Evolutionary conservation across 805 yeast species (phyloP), one percentile per base, ranked within the genome.

Genomic region (Candida schatavii): DNA sequence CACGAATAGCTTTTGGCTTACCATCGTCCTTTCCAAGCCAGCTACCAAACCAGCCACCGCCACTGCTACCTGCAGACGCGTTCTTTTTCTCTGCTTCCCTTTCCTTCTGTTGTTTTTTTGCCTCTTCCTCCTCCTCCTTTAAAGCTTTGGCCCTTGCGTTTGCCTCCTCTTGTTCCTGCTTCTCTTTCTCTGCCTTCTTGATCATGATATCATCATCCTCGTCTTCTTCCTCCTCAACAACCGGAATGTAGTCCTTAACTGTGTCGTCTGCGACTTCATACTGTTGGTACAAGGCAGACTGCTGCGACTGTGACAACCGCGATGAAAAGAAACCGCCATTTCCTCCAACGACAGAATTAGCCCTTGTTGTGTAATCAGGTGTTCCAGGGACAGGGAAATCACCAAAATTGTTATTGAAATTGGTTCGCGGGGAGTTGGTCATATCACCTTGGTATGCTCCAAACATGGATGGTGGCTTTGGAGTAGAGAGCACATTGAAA

Each of bases 1-100:
- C 98, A 48, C 80, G 78, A 46, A 82, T 75, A 0, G 89, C 85
- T 55, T 86, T 87, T 30, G 87, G 88, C 40, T 79, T 86, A 36
- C 78, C 82, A 22, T 78, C 75, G 35, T 73, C 74, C 37, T 64
- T 62, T 47, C 68, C 71, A 21, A 58, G 46, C 57, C 58, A 64
- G 26, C 34, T 74, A 42, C 76, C 70, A 45, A 85, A 63, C 87
- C 95, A 85, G 6, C 83, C 73, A 17, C 49, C 43, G 7, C 40
- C 40, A 5, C 41, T 42, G 2, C 46, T 44, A 29, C 46, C 49
- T 7, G 28, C 35, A 14, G 35, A 21, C 5, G 14, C 19, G 65
- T 83, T 83, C 75, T 14, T 76, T 54, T 36, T 51, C 33, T 34
- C 53, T 40, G 14, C 47, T 43, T 39, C 56, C 21, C 45, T 43